phyloP scores from a whole-genome alignment of 306 rosid species.

The Gillenia trifoliata region DNA sequence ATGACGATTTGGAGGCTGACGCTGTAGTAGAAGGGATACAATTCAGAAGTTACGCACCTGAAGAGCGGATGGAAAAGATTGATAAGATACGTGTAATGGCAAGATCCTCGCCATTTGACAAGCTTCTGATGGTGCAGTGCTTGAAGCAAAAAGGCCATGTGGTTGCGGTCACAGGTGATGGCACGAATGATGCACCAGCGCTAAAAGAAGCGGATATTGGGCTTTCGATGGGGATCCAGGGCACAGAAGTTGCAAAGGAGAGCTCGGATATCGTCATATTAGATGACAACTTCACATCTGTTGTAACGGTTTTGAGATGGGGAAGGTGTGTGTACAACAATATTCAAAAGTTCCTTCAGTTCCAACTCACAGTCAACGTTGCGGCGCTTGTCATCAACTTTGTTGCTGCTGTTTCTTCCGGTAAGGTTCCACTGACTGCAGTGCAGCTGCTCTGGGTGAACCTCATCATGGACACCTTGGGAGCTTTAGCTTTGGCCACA shows the following conservation, averaged over 20 bases:
- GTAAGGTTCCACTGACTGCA: conserved; percentile 29
- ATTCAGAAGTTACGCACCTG: conserved; percentile 26
- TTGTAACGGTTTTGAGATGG: conserved; percentile 30
- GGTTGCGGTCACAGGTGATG: conserved; percentile 36
- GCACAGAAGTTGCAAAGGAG: conserved; percentile 30
- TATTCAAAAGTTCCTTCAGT: conserved; percentile 40
- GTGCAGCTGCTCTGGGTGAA: conserved; percentile 36
- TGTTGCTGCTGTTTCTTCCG: conserved; percentile 29
- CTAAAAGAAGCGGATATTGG: conserved; percentile 36
- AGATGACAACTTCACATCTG: conserved; percentile 35
- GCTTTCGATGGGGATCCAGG: conserved; percentile 42
- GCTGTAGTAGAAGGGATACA: conserved; percentile 37
- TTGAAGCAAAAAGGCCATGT: conserved; percentile 37
- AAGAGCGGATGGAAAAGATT: conserved; percentile 28
- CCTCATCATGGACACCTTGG: conserved; percentile 33
- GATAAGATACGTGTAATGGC: conserved; percentile 22
- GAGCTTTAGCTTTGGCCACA: conserved; percentile 36
- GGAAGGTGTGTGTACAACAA: conserved; percentile 40
- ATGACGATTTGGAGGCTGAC: neutral
- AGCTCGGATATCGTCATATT: conserved; percentile 32
- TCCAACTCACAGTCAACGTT: conserved; percentile 31
- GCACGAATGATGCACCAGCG: conserved; percentile 30
- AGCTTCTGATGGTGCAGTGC: conserved; percentile 32
- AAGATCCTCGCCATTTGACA: conserved; percentile 15
- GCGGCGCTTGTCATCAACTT: conserved; percentile 31